Conservation (phyloP, 1,284 basidiomycete species). For the Ustilago esculenta region DNA sequence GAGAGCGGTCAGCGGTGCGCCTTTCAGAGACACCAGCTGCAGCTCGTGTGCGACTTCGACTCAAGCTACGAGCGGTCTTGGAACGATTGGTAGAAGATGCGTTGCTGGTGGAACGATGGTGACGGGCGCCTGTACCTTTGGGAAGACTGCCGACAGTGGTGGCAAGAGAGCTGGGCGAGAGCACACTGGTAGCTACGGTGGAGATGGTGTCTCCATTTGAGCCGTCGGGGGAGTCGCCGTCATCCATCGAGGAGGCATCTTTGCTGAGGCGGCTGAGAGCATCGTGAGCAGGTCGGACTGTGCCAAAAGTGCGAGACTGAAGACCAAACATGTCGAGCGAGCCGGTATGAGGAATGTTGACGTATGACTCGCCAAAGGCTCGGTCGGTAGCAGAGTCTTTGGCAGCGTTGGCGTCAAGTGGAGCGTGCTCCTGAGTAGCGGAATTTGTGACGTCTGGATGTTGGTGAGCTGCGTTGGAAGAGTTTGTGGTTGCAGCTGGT, state of each 20-base stretch:
- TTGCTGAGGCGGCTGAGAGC: conserved; percentile 31
- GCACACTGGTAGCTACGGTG: conserved; percentile 44
- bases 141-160: conserved; percentile 41
- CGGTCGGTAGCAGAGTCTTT: conserved; percentile 11
- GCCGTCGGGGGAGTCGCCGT: conserved; percentile 49
- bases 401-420: not conserved
- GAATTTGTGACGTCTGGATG: conserved; percentile 5
- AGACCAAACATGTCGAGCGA: conserved; percentile 41
- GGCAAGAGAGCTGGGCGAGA: conserved; percentile 45
- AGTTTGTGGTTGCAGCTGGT: conserved; percentile 18
- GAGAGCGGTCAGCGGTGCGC: conserved; percentile 41
- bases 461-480: conserved; percentile 7
- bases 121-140: conserved; percentile 21
- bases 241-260: conserved; percentile 46
- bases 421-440: conserved; percentile 1
- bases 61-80: conserved; percentile 42
- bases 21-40: conserved; percentile 27
- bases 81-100: conserved; percentile 34
- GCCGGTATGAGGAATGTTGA: conserved; percentile 39
- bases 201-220: conserved; percentile 50
- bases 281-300: conserved; percentile 21
- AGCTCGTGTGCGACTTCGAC: conserved; percentile 28
- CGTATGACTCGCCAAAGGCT: conserved; percentile 37
- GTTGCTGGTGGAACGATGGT: conserved; percentile 41
- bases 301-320: conserved; percentile 27